Evolutionary conservation across 441 rosid species (phyloP).

Genomic region (Pelargonium fulgidum): DNA sequence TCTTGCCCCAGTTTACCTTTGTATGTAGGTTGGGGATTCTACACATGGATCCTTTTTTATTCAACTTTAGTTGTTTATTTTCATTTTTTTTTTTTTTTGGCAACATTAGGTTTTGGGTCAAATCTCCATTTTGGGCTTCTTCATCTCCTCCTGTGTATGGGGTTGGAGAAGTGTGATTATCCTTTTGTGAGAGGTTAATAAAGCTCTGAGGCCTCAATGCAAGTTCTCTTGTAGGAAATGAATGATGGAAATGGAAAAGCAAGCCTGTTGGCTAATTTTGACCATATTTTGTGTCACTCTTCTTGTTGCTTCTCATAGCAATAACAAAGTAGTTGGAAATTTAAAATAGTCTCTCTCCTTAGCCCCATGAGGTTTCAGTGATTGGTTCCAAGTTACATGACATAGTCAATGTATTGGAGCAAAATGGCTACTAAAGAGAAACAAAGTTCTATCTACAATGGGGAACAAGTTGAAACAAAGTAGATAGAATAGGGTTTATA

Average conservation of each 20-base stretch:
- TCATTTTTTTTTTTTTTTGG: constrained; percentile 5
- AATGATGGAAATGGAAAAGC: background rate
- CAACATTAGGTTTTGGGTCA: constrained; percentile 12
- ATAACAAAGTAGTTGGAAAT: too few relatives aligned
- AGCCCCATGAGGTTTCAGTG: too few relatives aligned
- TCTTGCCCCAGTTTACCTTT: background rate
- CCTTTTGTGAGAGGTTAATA: constrained; percentile 36
- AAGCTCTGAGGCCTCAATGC: constrained; percentile 25
- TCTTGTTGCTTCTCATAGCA: too few relatives aligned
- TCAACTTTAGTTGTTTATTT: background rate
- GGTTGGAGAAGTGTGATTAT: constrained; percentile 34
- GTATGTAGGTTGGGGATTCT: too few relatives aligned
- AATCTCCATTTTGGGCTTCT: constrained; percentile 30
- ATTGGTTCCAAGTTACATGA: too few relatives aligned
- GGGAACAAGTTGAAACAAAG: too few relatives aligned
- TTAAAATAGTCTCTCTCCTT: too few relatives aligned
- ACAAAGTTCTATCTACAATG: too few relatives aligned
- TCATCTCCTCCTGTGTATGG: constrained; percentile 22
- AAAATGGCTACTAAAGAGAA: too few relatives aligned
- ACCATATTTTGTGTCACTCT: background rate
- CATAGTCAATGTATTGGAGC: too few relatives aligned
- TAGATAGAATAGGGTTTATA: too few relatives aligned
- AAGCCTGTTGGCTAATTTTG: constrained; percentile 4
- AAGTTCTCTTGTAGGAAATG: constrained; percentile 14
- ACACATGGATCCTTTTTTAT: background rate